Evolutionary conservation across 208 protist species (phyloP).

Genomic region (Acanthamoeba royreba): DNA sequence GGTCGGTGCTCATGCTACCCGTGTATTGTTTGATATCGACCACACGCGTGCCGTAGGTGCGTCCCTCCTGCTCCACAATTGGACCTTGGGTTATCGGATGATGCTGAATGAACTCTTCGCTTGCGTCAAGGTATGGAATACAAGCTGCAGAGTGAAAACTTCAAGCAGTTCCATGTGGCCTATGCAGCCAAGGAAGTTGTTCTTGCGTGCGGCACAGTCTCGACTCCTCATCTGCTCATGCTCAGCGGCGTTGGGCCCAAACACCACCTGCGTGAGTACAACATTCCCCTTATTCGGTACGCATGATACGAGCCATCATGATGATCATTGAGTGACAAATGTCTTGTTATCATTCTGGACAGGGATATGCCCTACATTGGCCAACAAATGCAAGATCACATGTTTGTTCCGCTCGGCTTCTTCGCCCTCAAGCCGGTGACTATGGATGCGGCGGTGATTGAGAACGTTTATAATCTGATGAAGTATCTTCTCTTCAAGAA

Average conservation of each 20-base stretch:
- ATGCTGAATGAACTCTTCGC: too few species aligned
- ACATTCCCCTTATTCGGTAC: background rate
- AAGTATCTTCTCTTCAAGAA: background rate
- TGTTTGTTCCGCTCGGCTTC: background rate
- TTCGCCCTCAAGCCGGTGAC: background rate
- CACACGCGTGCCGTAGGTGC: background rate
- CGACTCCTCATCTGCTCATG: conserved; percentile 13
- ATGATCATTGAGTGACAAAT: background rate
- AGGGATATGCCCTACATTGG: background rate
- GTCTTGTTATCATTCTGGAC: background rate
- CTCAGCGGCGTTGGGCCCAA: conserved; percentile 30
- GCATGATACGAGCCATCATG: background rate
- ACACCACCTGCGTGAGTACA: background rate
- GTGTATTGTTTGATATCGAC: conserved; percentile 6
- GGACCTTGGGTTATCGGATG: too few species aligned
- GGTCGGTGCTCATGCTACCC: background rate
- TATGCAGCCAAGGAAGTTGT: conserved; percentile 10
- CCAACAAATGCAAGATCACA: background rate
- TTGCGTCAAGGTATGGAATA: too few species aligned
- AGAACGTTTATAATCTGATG: background rate
- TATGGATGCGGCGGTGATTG: too few species aligned
- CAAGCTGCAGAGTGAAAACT: background rate
- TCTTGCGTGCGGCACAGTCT: background rate
- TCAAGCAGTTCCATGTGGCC: background rate
- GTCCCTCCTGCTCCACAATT: too few species aligned